Evolutionary conservation across 2,329 filamentous ascomycete species (phyloP), one percentile per base, ranked within the genome.

Genomic region (Zasmidium citrigriseum): DNA sequence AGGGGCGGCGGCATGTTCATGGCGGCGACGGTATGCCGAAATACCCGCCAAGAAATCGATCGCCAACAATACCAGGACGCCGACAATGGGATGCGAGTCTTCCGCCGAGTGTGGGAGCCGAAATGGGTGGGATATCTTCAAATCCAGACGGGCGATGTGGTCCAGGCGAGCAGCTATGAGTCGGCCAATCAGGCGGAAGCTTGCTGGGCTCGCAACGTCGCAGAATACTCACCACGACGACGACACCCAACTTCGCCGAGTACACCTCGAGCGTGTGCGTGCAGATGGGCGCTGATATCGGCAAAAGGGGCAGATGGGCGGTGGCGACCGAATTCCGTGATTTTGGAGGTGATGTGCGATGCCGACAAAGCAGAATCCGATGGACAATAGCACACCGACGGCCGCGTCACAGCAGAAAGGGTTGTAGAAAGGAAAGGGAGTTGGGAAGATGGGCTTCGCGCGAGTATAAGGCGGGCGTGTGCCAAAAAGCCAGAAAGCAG

Each of bases 1-100:
- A 46, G 55, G n/a, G 55, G 55, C 49, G 55, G 55, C 55, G 55
- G 55, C 55, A 53, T 53, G 49, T 18, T 57, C 48, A 46, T 52
- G 5, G 34, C 27, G 22, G 25, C 52, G 44, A 22, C 46, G 20
- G 49, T 16, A 46, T 27, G 23, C 24, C n/a, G 29, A 18, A 38
- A 56, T 41, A 56, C 46, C 20, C 27, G 54, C 46, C 53, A 44
- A 44, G 46, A 45, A 27, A 25, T 29, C 24, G 2, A 41, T 56
- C 18, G 21, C 20, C 45, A 47, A 20, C 48, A 46, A 57, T 46
- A 22, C 20, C 23, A 46, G n/a, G 21, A 9, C 34, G 22, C 22
- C 48, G 23, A 27, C 54, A 52, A n/a, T 23, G 21, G 24, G 27
- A 41, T 49, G 45, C 25, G n/a, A 21, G n/a, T 24, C 4, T 7